phyloP scores from a whole-genome alignment of 2,329 filamentous ascomycete species.

The Calonectria leucothoes region DNA sequence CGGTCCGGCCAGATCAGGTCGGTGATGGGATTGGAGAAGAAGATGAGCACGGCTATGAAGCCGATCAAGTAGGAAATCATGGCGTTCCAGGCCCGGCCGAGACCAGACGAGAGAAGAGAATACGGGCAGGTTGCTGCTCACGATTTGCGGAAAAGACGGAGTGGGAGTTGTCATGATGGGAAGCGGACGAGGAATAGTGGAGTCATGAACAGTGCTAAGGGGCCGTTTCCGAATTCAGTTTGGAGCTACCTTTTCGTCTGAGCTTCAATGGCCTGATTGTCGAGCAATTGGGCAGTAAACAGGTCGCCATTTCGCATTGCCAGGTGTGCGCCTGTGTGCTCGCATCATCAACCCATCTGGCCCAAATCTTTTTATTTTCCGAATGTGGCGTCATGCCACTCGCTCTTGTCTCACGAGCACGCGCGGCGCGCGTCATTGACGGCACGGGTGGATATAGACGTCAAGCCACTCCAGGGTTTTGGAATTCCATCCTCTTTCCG shows the following conservation, averaged over 20 bases:
- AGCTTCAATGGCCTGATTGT: conserved; percentile 10
- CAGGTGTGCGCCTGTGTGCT: not conserved
- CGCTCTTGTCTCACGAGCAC: not conserved
- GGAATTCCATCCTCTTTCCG: not conserved
- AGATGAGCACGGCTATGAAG: conserved; percentile 54
- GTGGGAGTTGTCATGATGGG: conserved; percentile 19
- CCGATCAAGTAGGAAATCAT: conserved; percentile 62
- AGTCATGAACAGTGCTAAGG: conserved; percentile 6
- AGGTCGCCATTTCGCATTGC: not conserved
- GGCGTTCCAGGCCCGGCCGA: not conserved
- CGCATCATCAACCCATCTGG: not conserved
- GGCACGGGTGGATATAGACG: not conserved
- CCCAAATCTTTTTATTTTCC: not conserved
- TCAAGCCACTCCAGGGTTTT: not conserved
- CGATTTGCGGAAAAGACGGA: not conserved
- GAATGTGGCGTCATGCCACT: not conserved
- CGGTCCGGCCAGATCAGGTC: conserved; percentile 48
- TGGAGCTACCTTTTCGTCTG: not conserved
- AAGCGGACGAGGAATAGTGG: conserved; percentile 4
- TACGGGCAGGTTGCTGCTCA: not conserved
- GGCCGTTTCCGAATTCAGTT: not conserved
- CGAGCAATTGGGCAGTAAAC: not conserved
- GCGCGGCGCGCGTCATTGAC: conserved; percentile 6
- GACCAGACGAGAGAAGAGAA: not conserved
- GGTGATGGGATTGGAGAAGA: conserved; percentile 58